Base-by-base conservation (phyloP, 2,329 filamentous ascomycete species). In the Sclerotinia trifoliorum region DNA sequence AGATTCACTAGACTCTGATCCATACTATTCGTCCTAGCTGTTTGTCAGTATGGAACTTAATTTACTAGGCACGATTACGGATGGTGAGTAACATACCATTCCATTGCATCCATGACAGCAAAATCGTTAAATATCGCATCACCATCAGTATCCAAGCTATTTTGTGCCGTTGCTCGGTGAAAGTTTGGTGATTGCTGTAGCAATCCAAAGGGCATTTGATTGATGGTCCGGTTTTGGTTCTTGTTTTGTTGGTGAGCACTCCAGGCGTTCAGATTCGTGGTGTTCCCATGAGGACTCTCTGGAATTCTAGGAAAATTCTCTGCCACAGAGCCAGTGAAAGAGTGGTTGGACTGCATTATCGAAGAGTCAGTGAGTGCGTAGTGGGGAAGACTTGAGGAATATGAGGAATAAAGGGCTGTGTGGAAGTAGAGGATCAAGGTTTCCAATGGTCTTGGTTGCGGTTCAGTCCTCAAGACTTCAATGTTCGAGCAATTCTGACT, bases 61-160 rank as follows among this genome's bases (percentile, higher is more conserved):
- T 32, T 49, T 6, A 24, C 3, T 24, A 13, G n/a, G 32, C 46
- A 6, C 8, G 44, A 42, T 46, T 19, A n/a, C 13, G 6, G 32
- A 29, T 13, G 21, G 42, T 35, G 60, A 13, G 15, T 48, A 35
- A 71, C 77, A 71, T 71, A 80, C 80, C 80, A 81, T 72, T 85
- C 82, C 29, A 81, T 81, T 3, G 81, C 83, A 72, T 87, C 85
- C 44, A 87, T 78, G 11, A 84, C 84, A 3, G 84, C 84, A 49
- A 88, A 76, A 71, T 87, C 85, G 64, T 87, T 85, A 69, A 87
- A 86, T 65, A 86, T 80, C 21, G 82, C 83, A 70, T 85, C 83
- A 7, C 71, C 72, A 44, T 77, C 76, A 8, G 74, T 70, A 42
- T 76, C 75, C 1, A 74, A 71, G 39, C n/a, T 42, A 26, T 69